Base-by-base conservation (phyloP, 2,329 filamentous ascomycete genomes). In the Ciborinia camelliae region DNA sequence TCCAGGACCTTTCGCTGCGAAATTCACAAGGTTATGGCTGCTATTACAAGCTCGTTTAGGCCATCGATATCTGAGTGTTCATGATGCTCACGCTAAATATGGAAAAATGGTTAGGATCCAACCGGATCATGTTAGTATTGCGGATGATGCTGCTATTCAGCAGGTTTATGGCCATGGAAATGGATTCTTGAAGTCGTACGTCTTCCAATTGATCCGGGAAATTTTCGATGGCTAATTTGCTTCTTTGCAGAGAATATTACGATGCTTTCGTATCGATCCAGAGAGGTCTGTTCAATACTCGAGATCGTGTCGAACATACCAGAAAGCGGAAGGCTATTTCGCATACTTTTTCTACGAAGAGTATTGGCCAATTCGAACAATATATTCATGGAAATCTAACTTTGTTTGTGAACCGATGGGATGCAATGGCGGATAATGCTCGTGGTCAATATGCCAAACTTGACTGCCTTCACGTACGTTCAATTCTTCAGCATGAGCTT, bases 201-300 rank as follows among this genome's bases (percentile, higher is more conserved):
- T 71, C 26, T 15, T 20, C 10, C 52, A 15, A 30, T 45, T 50
- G 28, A 12, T 12, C 10, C 35, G 14, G 14, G 28, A 35, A 2
- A 14, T 26, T 14, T 48, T 20, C 23, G 35, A 43, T 37, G 35
- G 52, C 37, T 63, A 61, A 64, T 37, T 28, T n/a, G 37, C 3
- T 35, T 39, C 32, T 39, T 37, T 15, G 75, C 81, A 92, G 89
- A 50, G 88, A 94, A 2, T 96, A 93, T 78, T 97, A 97, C 72
- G 91, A 96, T 73, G 90, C 91, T 57, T 97, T 97, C 72, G 92
- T 96, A 63, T 93, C 90, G 14, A 96, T 96, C 72, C 85, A 84
- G 54, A 86, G 91, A 20, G 92, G 92, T 23, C 81, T 97, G 15
- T 97, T 97, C 85, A 97, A 95, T 77, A 96, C 92, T 0, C 84